These are phyloP conservation scores for Aurinia saxatilis DNA, from an alignment of 345 rosid genomes.

Conservation along the genomic window DNA sequence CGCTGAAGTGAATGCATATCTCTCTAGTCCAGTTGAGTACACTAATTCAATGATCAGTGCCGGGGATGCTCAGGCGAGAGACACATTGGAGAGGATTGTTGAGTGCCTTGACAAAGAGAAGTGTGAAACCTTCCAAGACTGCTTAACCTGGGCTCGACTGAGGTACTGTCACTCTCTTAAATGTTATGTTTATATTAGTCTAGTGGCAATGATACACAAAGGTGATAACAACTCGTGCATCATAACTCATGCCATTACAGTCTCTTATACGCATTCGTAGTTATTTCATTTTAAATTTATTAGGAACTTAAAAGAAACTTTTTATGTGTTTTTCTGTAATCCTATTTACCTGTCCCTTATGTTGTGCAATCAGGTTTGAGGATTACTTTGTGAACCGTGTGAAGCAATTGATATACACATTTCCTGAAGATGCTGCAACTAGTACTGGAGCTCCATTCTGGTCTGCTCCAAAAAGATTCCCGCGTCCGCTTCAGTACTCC, in stretches of 20 bases:
- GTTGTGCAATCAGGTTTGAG: slow-evolving; percentile 54
- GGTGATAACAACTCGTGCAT: too few species aligned
- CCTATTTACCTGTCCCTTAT: background rate
- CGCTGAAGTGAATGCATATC: slow-evolving; percentile 88
- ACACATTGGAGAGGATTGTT: slow-evolving; percentile 74
- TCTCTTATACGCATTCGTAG: background rate
- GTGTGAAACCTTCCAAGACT: slow-evolving; percentile 84
- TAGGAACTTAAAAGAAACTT: background rate
- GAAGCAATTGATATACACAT: slow-evolving; percentile 69
- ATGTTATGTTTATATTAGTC: background rate
- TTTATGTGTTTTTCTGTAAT: background rate
- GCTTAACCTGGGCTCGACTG: slow-evolving; percentile 91
- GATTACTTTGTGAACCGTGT: slow-evolving; percentile 80
- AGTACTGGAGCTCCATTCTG: slow-evolving; percentile 67
- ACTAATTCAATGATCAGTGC: slow-evolving; percentile 58
- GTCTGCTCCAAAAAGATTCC: slow-evolving; percentile 80
- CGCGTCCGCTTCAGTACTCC: slow-evolving; percentile 58
- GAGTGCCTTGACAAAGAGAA: slow-evolving; percentile 91
- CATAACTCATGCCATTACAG: too few species aligned
- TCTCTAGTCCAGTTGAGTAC: slow-evolving; percentile 73
- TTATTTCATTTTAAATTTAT: background rate
- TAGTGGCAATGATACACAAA: background rate
- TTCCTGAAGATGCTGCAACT: slow-evolving; percentile 82
- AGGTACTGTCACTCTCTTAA: slow-evolving; percentile 36
- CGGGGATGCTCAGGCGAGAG: slow-evolving; percentile 97